Conservation (phyloP, 129 eudicot species). For the Arctium minus region DNA sequence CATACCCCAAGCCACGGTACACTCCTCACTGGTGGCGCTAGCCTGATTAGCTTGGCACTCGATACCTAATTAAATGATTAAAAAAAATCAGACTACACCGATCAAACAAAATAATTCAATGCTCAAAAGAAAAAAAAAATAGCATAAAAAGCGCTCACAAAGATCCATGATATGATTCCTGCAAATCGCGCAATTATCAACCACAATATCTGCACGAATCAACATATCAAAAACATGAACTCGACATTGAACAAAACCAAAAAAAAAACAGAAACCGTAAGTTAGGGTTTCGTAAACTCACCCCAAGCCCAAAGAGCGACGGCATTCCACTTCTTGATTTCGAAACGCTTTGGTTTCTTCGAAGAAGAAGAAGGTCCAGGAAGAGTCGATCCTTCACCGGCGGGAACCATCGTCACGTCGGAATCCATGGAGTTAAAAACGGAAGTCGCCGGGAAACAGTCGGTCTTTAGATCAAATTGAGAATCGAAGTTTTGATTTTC, state of each 20-base stretch:
- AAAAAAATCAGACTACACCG: background rate
- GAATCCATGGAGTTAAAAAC: conserved; percentile 32
- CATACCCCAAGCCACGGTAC: conserved; percentile 97
- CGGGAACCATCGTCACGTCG: conserved; percentile 54
- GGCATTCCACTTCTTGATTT: conserved; percentile 67
- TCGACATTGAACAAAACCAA: background rate
- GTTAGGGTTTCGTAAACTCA: conserved; percentile 21
- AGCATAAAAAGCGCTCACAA: conserved; percentile 8
- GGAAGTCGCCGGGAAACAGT: background rate
- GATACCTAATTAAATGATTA: conserved; percentile 40
- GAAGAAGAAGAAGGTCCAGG: conserved; percentile 43
- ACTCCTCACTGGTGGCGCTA: conserved; percentile 95
- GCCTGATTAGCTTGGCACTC: conserved; percentile 94
- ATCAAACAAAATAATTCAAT: background rate
- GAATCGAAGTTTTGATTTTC: background rate
- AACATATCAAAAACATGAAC: background rate
- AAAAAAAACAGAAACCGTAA: background rate
- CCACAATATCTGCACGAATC: conserved; percentile 33
- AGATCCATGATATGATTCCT: conserved; percentile 46
- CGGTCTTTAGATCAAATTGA: background rate
- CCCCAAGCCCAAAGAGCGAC: conserved; percentile 79
- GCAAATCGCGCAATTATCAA: conserved; percentile 37
- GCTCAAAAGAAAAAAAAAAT: background rate
- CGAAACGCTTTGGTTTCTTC: conserved; percentile 53
- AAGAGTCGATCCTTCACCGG: conserved; percentile 45